Conservation (phyloP, 2,329 filamentous ascomycete species). For the Orbilia brochopaga region DNA sequence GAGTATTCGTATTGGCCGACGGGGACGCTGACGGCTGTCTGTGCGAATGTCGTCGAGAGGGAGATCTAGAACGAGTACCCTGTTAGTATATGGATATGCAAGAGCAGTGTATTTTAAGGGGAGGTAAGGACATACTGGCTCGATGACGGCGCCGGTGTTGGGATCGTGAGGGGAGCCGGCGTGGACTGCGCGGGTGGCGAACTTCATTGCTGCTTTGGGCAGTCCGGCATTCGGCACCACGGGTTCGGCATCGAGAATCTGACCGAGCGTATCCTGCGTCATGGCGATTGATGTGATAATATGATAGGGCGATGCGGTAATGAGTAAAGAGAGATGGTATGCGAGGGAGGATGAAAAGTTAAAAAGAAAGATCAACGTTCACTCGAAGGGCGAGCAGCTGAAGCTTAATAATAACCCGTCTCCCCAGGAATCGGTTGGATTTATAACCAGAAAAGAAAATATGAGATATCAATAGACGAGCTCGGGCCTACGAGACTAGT, state of each 20-base stretch:
- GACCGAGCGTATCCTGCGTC: conserved; percentile 27
- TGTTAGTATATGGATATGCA: conserved; percentile 13
- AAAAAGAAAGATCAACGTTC: conserved; percentile 3
- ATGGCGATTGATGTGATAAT: conserved; percentile 23
- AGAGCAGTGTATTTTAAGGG: conserved; percentile 10
- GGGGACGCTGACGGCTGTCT: conserved; percentile 83
- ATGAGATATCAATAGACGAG: too few relatives aligned
- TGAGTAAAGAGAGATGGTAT: conserved; percentile 1
- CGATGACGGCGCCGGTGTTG: conserved; percentile 90
- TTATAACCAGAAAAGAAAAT: too few relatives aligned
- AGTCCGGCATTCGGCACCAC: conserved; percentile 62
- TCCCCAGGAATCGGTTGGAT: too few relatives aligned
- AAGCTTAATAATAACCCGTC: too few relatives aligned
- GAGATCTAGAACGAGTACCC: conserved; percentile 69
- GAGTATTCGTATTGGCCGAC: conserved; percentile 92
- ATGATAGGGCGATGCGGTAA: neutral
- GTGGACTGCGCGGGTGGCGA: conserved; percentile 94
- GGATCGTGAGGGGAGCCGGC: conserved; percentile 91
- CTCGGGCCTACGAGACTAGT: too few relatives aligned
- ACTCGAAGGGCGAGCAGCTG: neutral
- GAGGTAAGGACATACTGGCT: conserved; percentile 67
- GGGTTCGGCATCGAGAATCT: neutral
- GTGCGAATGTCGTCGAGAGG: conserved; percentile 94
- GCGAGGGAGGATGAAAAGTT: conserved; percentile 9
- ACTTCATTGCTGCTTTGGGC: conserved; percentile 73